Percentiles rank a stretch among this genome's conserved stretches.
phyloP scores from a whole-genome alignment of 805 yeast species.

The Saturnispora hagleri region DNA sequence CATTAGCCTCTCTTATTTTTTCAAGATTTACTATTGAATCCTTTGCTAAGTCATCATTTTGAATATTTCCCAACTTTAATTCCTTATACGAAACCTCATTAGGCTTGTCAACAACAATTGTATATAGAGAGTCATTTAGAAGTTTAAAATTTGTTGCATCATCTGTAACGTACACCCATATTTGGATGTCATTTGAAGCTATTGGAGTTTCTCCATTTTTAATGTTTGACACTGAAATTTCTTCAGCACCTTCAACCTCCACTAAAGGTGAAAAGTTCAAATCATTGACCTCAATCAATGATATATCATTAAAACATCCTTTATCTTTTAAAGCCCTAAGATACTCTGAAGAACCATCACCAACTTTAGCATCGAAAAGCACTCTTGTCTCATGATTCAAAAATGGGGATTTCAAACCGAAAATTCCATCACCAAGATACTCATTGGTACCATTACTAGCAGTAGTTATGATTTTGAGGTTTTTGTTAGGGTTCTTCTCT shows the following conservation, averaged over 20 bases:
- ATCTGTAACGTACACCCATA: slow-evolving; percentile 23
- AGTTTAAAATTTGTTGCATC: slow-evolving; percentile 17
- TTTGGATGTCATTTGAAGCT: slow-evolving; percentile 19
- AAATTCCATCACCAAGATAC: slow-evolving; percentile 9
- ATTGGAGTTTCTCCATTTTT: not conserved
- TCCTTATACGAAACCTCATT: not conserved
- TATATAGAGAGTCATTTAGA: slow-evolving; percentile 22
- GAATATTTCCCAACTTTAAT: not conserved
- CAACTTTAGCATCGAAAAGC: slow-evolving; percentile 21
- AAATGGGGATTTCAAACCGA: slow-evolving; percentile 24
- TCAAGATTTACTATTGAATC: slow-evolving; percentile 19
- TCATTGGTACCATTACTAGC: slow-evolving; percentile 5
- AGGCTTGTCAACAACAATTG: slow-evolving; percentile 17
- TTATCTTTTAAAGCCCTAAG: slow-evolving; percentile 11
- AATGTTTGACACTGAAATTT: slow-evolving; percentile 6
- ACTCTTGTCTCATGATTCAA: slow-evolving; percentile 23
- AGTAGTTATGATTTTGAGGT: slow-evolving; percentile 12
- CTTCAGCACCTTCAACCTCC: slow-evolving; percentile 13
- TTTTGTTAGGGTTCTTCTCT: slow-evolving; percentile 7
- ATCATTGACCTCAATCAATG: slow-evolving; percentile 23
- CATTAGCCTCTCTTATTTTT: slow-evolving; percentile 23
- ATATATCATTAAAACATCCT: slow-evolving; percentile 23
- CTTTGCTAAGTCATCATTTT: not conserved
- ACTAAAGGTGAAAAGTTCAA: slow-evolving; percentile 5
- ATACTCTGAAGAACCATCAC: slow-evolving; percentile 14